phyloP scores from a whole-genome alignment of 1,139 yeast genomes.

The Pichia sp. region DNA sequence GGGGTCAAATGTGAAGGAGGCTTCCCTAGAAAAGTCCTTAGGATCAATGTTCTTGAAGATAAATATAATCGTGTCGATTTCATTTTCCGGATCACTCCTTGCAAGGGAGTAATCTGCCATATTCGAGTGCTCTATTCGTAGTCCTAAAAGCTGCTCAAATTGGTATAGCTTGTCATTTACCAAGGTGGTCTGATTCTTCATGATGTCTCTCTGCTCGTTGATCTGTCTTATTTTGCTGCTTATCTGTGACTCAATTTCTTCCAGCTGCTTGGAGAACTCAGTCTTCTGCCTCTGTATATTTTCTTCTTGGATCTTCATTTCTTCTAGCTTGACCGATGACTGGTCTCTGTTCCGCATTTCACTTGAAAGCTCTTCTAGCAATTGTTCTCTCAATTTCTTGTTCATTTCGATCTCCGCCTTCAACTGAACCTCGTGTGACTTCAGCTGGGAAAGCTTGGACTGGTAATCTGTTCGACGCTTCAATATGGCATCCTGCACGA shows the following conservation, averaged over 20 bases:
- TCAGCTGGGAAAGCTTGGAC: conserved; percentile 19
- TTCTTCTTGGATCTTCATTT: conserved; percentile 27
- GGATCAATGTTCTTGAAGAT: conserved; percentile 47
- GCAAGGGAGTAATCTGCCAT: neutral
- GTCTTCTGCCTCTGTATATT: conserved; percentile 23
- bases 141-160: conserved; percentile 46
- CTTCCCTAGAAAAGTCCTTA: conserved; percentile 41
- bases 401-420: conserved; percentile 18
- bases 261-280: conserved; percentile 22
- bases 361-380: conserved; percentile 21
- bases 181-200: conserved; percentile 25
- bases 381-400: conserved; percentile 18
- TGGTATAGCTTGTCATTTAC: conserved; percentile 37
- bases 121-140: conserved; percentile 35
- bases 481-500: conserved; percentile 19
- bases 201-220: conserved; percentile 24
- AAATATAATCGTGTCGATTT: conserved; percentile 36
- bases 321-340: conserved; percentile 28
- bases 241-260: conserved; percentile 23
- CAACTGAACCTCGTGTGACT: conserved; percentile 21
- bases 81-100: conserved; percentile 26
- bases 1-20: conserved; percentile 40
- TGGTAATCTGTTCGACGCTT: conserved; percentile 24
- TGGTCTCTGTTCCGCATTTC: conserved; percentile 24
- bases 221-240: conserved; percentile 21